A percentile compares a stretch with the other conserved stretches of the same genome.
phyloP scores from a whole-genome alignment of 164 flowering plant species.

The Piper betle region DNA sequence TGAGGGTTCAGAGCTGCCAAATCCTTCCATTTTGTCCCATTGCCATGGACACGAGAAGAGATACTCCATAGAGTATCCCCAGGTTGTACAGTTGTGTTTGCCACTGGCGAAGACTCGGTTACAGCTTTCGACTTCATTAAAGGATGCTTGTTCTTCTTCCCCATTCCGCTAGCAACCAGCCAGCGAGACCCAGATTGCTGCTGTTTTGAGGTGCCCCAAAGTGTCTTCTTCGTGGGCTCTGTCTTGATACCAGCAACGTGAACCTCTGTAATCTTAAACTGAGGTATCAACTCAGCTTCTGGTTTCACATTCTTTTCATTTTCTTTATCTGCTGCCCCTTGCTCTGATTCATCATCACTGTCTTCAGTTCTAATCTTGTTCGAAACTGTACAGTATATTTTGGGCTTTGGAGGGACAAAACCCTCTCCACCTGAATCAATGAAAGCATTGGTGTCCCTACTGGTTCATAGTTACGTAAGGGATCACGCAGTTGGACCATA shows the following conservation, averaged over 20 bases:
- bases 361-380: slow-evolving; percentile 28
- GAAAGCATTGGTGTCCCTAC: slow-evolving; percentile 98
- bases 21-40: slow-evolving; percentile 56
- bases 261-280: slow-evolving; percentile 43
- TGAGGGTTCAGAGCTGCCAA: slow-evolving; percentile 52
- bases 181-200: slow-evolving; percentile 86
- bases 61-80: slow-evolving; percentile 79
- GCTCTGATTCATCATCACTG: slow-evolving; percentile 30
- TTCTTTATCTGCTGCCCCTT: slow-evolving; percentile 7
- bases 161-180: slow-evolving; percentile 82
- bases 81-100: slow-evolving; percentile 25
- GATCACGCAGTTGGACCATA: slow-evolving; percentile 93
- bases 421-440: slow-evolving; percentile 83
- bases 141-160: slow-evolving; percentile 48
- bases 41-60: slow-evolving; percentile 59
- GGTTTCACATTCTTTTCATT: slow-evolving; percentile 20
- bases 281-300: slow-evolving; percentile 35
- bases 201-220: slow-evolving; percentile 41
- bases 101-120: slow-evolving; percentile 18
- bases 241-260: slow-evolving; percentile 60
- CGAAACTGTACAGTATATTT: slow-evolving; percentile 48
- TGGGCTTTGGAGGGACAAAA: slow-evolving; percentile 75
- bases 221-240: slow-evolving; percentile 25
- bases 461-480: slow-evolving; percentile 77
- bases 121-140: slow-evolving; percentile 43